Conservation (phyloP, 257 asterid genomes). For the Solanum peruvianum region DNA sequence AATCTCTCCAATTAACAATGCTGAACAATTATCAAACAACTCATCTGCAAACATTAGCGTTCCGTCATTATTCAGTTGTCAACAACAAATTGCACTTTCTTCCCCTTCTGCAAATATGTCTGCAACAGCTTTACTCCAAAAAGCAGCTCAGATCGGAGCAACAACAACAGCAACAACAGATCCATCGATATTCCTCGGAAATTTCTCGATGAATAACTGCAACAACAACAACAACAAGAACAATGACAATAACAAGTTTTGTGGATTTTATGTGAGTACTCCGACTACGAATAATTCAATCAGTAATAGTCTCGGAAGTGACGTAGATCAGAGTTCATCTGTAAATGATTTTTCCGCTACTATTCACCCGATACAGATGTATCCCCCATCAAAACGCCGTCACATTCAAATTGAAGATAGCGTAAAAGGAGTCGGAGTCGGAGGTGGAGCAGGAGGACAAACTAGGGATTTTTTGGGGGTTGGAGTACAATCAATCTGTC, state of each 20-base stretch:
- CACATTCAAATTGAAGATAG: slow-evolving; percentile 21
- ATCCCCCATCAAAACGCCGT: slow-evolving; percentile 40
- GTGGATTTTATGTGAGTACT: slow-evolving; percentile 31
- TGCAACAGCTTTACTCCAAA: slow-evolving; percentile 82
- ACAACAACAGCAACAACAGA: slow-evolving; percentile 35
- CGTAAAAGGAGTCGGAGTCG: slow-evolving; percentile 19
- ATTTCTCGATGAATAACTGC: slow-evolving; percentile 25
- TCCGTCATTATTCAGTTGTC: slow-evolving; percentile 54
- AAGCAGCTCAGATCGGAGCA: slow-evolving; percentile 69
- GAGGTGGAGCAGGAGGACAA: slow-evolving; percentile 37
- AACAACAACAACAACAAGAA: background rate
- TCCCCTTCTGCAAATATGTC: slow-evolving; percentile 31
- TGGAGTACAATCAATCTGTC: slow-evolving; percentile 67
- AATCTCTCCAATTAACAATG: slow-evolving; percentile 2
- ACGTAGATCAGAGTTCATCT: slow-evolving; percentile 28
- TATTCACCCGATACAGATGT: slow-evolving; percentile 34
- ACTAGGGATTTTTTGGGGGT: slow-evolving; percentile 97
- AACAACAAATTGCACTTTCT: background rate
- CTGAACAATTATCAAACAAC: slow-evolving; percentile 9
- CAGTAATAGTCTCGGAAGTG: slow-evolving; percentile 23
- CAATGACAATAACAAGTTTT: slow-evolving; percentile 18
- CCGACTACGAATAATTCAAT: slow-evolving; percentile 12
- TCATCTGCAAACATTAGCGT: slow-evolving; percentile 14
- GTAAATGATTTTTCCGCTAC: slow-evolving; percentile 18
- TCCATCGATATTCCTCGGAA: slow-evolving; percentile 28